These are phyloP conservation scores for Biscogniauxia sp. DNA, from an alignment of 2,329 filamentous ascomycete genomes.

Conservation along the genomic window DNA sequence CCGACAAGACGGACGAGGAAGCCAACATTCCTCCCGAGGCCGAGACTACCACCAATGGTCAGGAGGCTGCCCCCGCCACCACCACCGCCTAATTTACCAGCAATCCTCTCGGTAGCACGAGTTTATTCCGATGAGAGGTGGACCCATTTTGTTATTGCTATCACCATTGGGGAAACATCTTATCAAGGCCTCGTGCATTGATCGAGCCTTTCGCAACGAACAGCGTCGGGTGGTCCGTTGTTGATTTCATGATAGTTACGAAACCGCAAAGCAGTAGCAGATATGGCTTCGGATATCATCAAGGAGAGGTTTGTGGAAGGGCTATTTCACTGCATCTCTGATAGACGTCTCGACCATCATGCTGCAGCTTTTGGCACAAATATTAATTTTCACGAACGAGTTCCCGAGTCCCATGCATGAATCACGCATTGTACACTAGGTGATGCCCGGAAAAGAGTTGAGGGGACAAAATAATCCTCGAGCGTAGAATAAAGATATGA, in stretches of 20 bases:
- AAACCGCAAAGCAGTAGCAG: constrained; percentile 25
- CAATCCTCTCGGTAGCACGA: constrained; percentile 19
- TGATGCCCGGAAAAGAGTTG: constrained; percentile 29
- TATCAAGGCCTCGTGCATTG: constrained; percentile 20
- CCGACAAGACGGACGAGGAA: constrained; percentile 92
- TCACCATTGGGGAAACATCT: constrained; percentile 23
- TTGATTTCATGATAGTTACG: constrained; percentile 32
- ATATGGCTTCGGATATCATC: constrained; percentile 28
- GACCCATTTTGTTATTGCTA: constrained; percentile 22
- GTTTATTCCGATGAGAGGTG: constrained; percentile 23
- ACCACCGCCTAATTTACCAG: constrained; percentile 32
- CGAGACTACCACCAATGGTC: constrained; percentile 36
- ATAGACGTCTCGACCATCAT: constrained; percentile 21
- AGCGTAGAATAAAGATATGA: constrained; percentile 29
- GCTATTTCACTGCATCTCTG: constrained; percentile 22
- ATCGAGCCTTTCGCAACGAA: constrained; percentile 20
- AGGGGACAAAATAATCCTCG: constrained; percentile 32
- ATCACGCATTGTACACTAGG: constrained; percentile 34
- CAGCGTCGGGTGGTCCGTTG: constrained; percentile 21
- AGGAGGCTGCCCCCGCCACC: constrained; percentile 36
- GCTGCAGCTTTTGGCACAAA: constrained; percentile 31
- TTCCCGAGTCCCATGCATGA: constrained; percentile 31
- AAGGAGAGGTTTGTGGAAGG: constrained; percentile 18
- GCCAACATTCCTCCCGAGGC: constrained; percentile 53
- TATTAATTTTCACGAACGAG: constrained; percentile 34